Base-by-base conservation (phyloP, 2,329 filamentous ascomycete genomes). In the Daldinia eschscholtzii region DNA sequence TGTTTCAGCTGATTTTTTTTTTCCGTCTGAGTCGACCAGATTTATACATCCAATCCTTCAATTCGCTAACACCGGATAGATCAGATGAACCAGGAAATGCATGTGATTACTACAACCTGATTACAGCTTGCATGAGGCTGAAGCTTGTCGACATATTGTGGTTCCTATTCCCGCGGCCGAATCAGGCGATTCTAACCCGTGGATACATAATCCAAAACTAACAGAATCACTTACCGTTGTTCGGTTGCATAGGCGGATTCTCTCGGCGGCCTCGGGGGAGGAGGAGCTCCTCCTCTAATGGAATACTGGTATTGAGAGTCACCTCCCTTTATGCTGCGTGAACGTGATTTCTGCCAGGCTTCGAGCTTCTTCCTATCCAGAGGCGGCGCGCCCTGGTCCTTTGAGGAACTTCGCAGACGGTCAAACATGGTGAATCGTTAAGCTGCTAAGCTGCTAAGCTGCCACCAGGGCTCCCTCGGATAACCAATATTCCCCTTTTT, bases 291-390 rank as follows among this genome's bases (percentile, higher is more conserved):
- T 67, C 74, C 80, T 70, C 74, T 76, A 65, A 82, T 79, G 0
- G 78, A 76, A 66, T 81, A 82, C 57, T 75, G 73, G 60, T 77
- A 77, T 55, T 73, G 69, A 50, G 72, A 76, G 71, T 82, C 82
- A 53, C 80, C 79, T 50, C 74, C 76, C 61, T 72, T 65, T 58
- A 75, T 72, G 52, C 74, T 72, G 37, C 65, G 68, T 28, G 70
- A 67, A 50, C 74, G 77, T 42, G 73, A 58, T 55, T 76, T 74
- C 58, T 79, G 76, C 76, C 76, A 79, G 59, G 76, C 73, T 58
- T 78, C 75, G 60, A 77, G 67, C 62, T 78, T 78, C 72, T 76
- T 77, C 57, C 74, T 73, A 35, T 73, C 67, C 23, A 52, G 18
- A 5, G 76, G 41, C 39, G 68, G 35, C 26, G 68, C 65, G 30